These are phyloP conservation scores for Powellomyces hirtus DNA, from an alignment of 192 early-diverging fungal genomes.

Conservation along the genomic window DNA sequence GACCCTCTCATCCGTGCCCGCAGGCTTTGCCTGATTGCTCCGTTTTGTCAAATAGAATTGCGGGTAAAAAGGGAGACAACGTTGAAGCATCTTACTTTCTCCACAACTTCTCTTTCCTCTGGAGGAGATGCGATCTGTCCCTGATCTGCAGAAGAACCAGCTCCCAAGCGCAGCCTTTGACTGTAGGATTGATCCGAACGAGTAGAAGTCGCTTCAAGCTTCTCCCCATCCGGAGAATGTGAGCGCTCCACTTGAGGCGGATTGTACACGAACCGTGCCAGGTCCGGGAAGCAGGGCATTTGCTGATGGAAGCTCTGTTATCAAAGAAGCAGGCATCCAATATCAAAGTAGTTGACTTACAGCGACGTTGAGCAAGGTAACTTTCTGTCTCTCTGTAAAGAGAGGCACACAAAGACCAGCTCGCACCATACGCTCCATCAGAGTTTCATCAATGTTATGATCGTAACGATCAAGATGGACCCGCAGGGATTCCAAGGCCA, in stretches of 20 bases:
- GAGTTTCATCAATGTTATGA: slow-evolving; percentile 54
- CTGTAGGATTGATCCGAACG: too few relatives aligned
- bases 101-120: too few relatives aligned
- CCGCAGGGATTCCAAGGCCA: slow-evolving; percentile 65
- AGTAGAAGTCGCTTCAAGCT: too few relatives aligned
- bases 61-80: too few relatives aligned
- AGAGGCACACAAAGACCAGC: slow-evolving; percentile 66
- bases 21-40: too few relatives aligned
- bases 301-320: slow-evolving; percentile 22
- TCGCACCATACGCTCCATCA: slow-evolving; percentile 56
- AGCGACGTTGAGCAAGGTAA: slow-evolving; percentile 50
- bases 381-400: slow-evolving; percentile 76
- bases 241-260: slow-evolving; percentile 15
- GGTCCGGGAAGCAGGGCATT: slow-evolving; percentile 34
- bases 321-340: not conserved
- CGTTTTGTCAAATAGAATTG: too few relatives aligned
- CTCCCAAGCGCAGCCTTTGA: too few relatives aligned
- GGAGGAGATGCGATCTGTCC: too few relatives aligned
- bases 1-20: too few relatives aligned
- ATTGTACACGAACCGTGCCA: slow-evolving; percentile 32
- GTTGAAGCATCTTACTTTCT: too few relatives aligned
- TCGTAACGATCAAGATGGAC: slow-evolving; percentile 58
- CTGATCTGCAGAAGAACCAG: too few relatives aligned
- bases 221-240: not conserved
- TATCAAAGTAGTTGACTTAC: slow-evolving; percentile 16